These are phyloP conservation scores for Austropuccinia psidii DNA, from an alignment of 1,284 basidiomycete genomes.

Conservation along the genomic window DNA sequence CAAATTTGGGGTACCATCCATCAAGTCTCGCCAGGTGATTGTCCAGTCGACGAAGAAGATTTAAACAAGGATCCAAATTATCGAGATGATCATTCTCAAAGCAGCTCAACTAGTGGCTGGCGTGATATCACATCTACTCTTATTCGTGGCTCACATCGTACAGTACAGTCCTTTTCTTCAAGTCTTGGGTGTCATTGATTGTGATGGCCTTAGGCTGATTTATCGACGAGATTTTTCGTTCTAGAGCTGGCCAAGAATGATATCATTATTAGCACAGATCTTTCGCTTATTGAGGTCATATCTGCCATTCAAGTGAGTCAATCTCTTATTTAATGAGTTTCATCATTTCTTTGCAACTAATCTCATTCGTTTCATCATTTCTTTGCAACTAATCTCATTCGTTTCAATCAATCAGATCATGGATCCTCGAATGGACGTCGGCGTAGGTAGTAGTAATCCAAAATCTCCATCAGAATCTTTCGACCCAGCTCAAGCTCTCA, in stretches of 20 bases:
- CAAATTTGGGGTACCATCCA: too few species aligned
- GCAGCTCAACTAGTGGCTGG: too few species aligned
- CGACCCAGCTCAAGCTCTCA: constrained; percentile 58
- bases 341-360: neutral
- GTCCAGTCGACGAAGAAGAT: too few species aligned
- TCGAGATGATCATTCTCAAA: too few species aligned
- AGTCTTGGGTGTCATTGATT: neutral
- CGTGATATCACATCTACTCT: constrained; percentile 7
- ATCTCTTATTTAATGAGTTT: neutral
- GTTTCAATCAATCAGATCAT: constrained; percentile 60
- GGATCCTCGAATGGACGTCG: constrained; percentile 79
- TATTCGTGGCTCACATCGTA: constrained; percentile 22
- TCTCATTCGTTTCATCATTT: neutral
- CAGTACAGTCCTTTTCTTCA: constrained; percentile 31
- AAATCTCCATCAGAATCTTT: constrained; percentile 50
- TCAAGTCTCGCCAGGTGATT: too few species aligned
- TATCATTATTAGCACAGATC: neutral
- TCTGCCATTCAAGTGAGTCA: constrained; percentile 23
- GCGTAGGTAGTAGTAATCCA: constrained; percentile 53
- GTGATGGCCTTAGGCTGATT: neutral
- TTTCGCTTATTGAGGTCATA: constrained; percentile 22
- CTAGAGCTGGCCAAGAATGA: constrained; percentile 9
- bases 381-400: neutral
- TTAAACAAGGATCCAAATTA: too few species aligned
- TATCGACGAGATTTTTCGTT: neutral